Conservation (phyloP, 2,329 filamentous ascomycete species). For the Pseudogymnoascus sp. region DNA sequence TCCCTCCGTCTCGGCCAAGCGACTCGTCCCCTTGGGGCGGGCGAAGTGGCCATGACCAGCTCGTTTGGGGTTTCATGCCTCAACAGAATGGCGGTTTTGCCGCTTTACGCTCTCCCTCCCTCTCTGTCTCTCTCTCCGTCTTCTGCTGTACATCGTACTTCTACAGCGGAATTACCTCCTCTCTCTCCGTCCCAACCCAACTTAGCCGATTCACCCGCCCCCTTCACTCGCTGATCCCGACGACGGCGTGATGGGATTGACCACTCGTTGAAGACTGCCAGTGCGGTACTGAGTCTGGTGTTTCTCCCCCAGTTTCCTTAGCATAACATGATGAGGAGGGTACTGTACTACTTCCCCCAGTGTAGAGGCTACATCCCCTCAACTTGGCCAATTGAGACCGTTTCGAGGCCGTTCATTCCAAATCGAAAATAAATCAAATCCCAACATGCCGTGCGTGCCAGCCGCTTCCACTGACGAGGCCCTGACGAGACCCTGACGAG, state of each 20-base stretch:
- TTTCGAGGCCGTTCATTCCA: neutral
- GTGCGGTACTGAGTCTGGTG: neutral
- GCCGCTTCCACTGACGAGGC: neutral
- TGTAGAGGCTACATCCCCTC: neutral
- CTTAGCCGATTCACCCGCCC: neutral
- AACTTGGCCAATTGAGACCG: neutral
- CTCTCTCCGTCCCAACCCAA: no score
- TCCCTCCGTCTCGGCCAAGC: neutral
- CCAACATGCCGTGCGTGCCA: neutral
- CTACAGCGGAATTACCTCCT: neutral
- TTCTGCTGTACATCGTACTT: neutral
- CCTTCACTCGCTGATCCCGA: neutral
- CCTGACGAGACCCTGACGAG: no score
- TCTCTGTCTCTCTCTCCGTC: no score
- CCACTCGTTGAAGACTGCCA: neutral
- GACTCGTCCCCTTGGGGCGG: neutral
- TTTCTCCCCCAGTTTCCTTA: neutral
- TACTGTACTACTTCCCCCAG: neutral
- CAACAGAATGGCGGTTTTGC: neutral
- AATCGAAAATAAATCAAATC: no score
- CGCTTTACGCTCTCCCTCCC: no score
- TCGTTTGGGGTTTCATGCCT: neutral
- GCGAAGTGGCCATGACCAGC: neutral
- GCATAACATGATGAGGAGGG: neutral
- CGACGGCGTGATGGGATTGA: neutral